Evolutionary conservation across 345 rosid species (phyloP).

Genomic region (Turritis glabra): DNA sequence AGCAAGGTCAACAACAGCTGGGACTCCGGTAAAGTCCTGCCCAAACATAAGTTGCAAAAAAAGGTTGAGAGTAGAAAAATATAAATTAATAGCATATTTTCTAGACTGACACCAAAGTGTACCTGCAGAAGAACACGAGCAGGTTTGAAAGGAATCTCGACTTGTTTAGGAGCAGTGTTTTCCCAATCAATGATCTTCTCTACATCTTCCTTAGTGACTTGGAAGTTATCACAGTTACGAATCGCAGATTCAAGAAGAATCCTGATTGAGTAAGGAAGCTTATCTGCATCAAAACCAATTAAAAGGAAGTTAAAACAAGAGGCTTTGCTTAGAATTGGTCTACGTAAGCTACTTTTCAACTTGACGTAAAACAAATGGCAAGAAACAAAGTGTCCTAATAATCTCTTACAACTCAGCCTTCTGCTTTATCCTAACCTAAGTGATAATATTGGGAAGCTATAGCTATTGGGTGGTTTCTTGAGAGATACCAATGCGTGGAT

Average conservation of each 20-base stretch:
- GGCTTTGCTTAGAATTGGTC: background rate
- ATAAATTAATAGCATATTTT: background rate
- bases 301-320: no score
- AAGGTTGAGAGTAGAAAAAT: background rate
- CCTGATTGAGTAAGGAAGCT: constrained; percentile 71
- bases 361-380: no score
- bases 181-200: constrained; percentile 94
- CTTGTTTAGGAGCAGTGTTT: constrained; percentile 65
- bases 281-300: constrained; percentile 37
- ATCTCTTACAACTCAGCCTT: no score
- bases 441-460: no score
- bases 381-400: no score
- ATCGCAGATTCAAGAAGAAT: constrained; percentile 87
- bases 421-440: no score
- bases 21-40: constrained; percentile 98
- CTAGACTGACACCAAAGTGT: background rate
- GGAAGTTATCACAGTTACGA: constrained; percentile 80
- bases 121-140: constrained; percentile 84
- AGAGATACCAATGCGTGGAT: constrained; percentile 74
- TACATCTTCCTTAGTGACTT: constrained; percentile 74
- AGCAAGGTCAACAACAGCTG: constrained; percentile 97
- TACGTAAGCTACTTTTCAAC: no score
- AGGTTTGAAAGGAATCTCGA: constrained; percentile 89
- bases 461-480: no score
- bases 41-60: background rate